phyloP scores from a whole-genome alignment of 306 rosid genomes.

The Pachyrhizus erosus region DNA sequence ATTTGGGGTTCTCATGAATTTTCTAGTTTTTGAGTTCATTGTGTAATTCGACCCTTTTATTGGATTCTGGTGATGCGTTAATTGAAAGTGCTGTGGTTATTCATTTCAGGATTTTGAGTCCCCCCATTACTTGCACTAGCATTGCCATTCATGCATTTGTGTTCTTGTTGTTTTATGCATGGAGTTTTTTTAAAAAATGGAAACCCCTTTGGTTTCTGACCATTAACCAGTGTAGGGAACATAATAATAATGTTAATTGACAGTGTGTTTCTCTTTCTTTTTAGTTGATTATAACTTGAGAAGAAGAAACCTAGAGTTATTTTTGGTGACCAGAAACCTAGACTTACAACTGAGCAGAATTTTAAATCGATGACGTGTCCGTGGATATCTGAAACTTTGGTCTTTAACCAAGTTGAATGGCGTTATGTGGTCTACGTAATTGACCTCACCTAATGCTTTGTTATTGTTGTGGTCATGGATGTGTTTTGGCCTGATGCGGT shows the following conservation, averaged over 20 bases:
- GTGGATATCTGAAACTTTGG: too few relatives aligned
- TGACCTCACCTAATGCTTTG: too few relatives aligned
- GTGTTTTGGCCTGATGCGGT: not conserved
- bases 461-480: not conserved
- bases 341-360: not conserved
- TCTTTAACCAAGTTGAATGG: too few relatives aligned
- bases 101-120: not conserved
- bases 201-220: constrained; percentile 1
- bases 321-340: too few relatives aligned
- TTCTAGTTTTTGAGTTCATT: constrained; percentile 9
- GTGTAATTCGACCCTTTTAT: constrained; percentile 30
- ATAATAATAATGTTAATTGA: not conserved
- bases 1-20: constrained; percentile 27
- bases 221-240: not conserved
- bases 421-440: not conserved
- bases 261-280: not conserved
- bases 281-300: not conserved
- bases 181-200: constrained; percentile 6
- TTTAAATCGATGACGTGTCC: not conserved
- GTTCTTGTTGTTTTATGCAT: not conserved
- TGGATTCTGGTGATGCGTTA: not conserved
- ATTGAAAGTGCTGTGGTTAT: not conserved
- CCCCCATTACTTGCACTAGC: not conserved
- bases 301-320: not conserved
- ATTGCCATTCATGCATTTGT: not conserved